Evolutionary conservation across 108 stramenopile genomes (phyloP).

Genomic region (Skeletonema tropicum): DNA sequence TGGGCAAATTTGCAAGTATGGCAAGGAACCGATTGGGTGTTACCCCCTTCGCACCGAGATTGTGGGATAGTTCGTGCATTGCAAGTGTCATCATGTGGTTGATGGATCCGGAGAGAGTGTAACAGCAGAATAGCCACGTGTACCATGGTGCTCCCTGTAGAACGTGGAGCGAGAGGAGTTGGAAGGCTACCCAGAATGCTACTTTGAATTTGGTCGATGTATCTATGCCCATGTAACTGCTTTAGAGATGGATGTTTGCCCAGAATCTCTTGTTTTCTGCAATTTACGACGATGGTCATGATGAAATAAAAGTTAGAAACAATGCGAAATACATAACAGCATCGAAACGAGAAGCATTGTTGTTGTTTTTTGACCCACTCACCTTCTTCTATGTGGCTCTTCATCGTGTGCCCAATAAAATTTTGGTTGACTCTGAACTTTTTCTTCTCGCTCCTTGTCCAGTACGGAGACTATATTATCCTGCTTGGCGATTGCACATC

Average conservation of each 20-base stretch:
- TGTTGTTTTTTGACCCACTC: slow-evolving; percentile 12
- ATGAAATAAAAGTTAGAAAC: not conserved
- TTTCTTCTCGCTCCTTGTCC: slow-evolving; percentile 41
- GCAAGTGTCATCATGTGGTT: slow-evolving; percentile 89
- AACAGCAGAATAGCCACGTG: slow-evolving; percentile 62
- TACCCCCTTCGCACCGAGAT: slow-evolving; percentile 76
- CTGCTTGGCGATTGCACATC: not conserved
- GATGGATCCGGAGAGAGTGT: slow-evolving; percentile 75
- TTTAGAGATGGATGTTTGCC: slow-evolving; percentile 81
- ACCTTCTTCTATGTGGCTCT: slow-evolving; percentile 60
- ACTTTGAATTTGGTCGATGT: slow-evolving; percentile 69
- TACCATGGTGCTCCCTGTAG: slow-evolving; percentile 54
- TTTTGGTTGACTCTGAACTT: slow-evolving; percentile 33
- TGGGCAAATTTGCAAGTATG: slow-evolving; percentile 88
- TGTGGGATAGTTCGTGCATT: slow-evolving; percentile 93
- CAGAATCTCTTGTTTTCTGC: slow-evolving; percentile 77
- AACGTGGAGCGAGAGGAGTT: slow-evolving; percentile 66
- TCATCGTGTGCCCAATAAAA: slow-evolving; percentile 53
- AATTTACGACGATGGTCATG: not conserved
- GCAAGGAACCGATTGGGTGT: slow-evolving; percentile 76
- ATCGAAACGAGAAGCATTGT: slow-evolving; percentile 26
- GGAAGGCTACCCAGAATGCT: slow-evolving; percentile 52
- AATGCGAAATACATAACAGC: not conserved
- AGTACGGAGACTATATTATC: slow-evolving; percentile 7
- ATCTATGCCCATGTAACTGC: slow-evolving; percentile 83